These are phyloP conservation scores for Postia placenta DNA, from an alignment of 768 basidiomycete species.

Conservation along the genomic window DNA sequence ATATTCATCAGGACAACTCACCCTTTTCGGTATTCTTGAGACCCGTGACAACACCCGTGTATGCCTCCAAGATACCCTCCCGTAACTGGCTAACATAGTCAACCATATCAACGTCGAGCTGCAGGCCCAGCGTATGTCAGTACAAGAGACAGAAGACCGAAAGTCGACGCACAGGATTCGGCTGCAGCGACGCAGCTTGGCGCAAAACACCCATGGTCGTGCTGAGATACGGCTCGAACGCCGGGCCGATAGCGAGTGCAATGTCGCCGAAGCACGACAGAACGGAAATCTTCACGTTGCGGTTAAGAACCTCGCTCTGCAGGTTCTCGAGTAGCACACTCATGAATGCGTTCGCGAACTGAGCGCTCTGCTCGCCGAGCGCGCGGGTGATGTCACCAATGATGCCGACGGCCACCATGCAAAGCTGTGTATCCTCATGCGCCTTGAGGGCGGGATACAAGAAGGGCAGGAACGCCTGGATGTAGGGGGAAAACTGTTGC, in stretches of 20 bases:
- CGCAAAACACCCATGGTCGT: constrained; percentile 87
- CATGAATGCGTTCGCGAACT: constrained; percentile 89
- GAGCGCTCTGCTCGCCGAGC: constrained; percentile 74
- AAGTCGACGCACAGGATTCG: constrained; percentile 65
- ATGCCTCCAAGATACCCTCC: constrained; percentile 95
- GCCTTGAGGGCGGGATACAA: constrained; percentile 86
- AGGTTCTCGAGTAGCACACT: constrained; percentile 86
- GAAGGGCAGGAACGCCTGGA: constrained; percentile 78
- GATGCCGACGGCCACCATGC: constrained; percentile 92
- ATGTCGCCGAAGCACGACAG: constrained; percentile 95
- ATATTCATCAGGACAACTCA: constrained; percentile 20
- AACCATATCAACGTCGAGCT: constrained; percentile 84
- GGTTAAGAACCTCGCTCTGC: constrained; percentile 82
- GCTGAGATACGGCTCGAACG: constrained; percentile 84
- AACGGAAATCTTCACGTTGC: constrained; percentile 96
- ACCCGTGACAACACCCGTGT: constrained; percentile 89
- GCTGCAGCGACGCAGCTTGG: constrained; percentile 85
- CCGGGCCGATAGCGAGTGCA: constrained; percentile 81
- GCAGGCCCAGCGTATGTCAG: constrained; percentile 5
- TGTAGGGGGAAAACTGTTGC: constrained; percentile 72
- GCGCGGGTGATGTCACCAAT: constrained; percentile 97
- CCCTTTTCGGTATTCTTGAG: constrained; percentile 82
- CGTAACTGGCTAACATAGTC: constrained; percentile 89
- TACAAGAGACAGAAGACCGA: neutral
- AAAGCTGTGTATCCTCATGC: constrained; percentile 93